Evolutionary conservation across 2,329 filamentous ascomycete genomes (phyloP).

Genomic region (Cytospora piceicola): DNA sequence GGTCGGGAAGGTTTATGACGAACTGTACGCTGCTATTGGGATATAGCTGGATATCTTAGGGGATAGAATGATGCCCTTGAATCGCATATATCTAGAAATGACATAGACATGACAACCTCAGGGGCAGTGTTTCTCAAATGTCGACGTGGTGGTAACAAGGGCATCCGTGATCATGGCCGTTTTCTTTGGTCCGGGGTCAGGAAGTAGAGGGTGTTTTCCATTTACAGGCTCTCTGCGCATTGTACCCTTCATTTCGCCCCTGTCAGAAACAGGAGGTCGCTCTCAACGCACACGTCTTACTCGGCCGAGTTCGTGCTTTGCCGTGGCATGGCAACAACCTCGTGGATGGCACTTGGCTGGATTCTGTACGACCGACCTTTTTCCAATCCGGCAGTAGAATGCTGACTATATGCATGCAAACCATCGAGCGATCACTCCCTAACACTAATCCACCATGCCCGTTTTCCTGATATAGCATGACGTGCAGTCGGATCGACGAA

Average conservation of each 20-base stretch:
- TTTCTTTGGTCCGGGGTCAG: too few relatives aligned
- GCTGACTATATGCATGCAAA: not conserved
- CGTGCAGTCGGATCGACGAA: conserved; percentile 19
- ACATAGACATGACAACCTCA: not conserved
- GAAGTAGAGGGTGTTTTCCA: not conserved
- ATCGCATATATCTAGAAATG: conserved; percentile 9
- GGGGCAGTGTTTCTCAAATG: not conserved
- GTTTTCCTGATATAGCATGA: not conserved
- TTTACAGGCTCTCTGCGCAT: not conserved
- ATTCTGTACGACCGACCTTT: not conserved
- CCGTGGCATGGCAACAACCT: not conserved
- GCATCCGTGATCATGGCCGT: not conserved
- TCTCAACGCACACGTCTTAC: not conserved
- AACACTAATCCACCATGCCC: too few relatives aligned
- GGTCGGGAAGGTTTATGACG: conserved; percentile 80
- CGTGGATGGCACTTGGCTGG: not conserved
- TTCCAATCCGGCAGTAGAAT: not conserved
- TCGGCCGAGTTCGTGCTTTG: not conserved
- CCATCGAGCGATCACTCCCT: not conserved
- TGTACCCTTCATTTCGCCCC: not conserved
- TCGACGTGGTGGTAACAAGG: not conserved
- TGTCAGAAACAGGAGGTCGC: not conserved
- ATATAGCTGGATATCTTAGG: conserved; percentile 6
- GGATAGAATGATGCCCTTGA: conserved; percentile 5
- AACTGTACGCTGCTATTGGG: conserved; percentile 53